Evolutionary conservation across 2,329 filamentous ascomycete genomes (phyloP).

Genomic region (Lojkania enalia): DNA sequence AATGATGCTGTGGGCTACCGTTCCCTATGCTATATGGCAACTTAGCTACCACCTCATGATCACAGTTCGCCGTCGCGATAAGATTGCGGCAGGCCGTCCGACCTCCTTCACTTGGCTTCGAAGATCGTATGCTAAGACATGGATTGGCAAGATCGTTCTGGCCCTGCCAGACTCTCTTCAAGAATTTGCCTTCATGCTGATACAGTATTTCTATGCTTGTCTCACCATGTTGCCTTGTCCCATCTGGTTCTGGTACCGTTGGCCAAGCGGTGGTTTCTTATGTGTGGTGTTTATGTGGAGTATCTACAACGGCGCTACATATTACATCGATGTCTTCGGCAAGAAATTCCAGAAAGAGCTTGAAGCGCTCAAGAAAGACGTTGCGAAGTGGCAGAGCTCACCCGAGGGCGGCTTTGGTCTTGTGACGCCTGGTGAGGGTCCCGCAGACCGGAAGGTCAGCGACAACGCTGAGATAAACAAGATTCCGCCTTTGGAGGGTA

Average conservation of each 20-base stretch:
- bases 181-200: constrained; percentile 91
- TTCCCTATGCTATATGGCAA: constrained; percentile 94
- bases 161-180: constrained; percentile 75
- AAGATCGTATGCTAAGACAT: constrained; percentile 84
- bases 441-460: constrained; percentile 1
- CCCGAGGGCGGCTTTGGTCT: constrained; percentile 29
- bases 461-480: constrained; percentile 20
- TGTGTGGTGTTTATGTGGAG: constrained; percentile 87
- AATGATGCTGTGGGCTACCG: constrained; percentile 93
- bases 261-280: constrained; percentile 77
- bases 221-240: constrained; percentile 94
- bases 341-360: constrained; percentile 96
- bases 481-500: constrained; percentile 37
- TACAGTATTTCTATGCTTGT: constrained; percentile 89
- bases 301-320: constrained; percentile 95
- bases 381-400: constrained; percentile 76
- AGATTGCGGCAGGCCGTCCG: constrained; percentile 92
- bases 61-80: constrained; percentile 88
- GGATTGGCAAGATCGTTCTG: constrained; percentile 85
- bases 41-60: constrained; percentile 92
- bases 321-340: constrained; percentile 97
- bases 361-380: constrained; percentile 84
- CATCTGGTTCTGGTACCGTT: constrained; percentile 89
- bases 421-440: constrained; percentile 26
- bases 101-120: constrained; percentile 98